These are phyloP conservation scores for Helenozyma baotianmanensis DNA, from an alignment of 805 yeast species.

Conservation along the genomic window DNA sequence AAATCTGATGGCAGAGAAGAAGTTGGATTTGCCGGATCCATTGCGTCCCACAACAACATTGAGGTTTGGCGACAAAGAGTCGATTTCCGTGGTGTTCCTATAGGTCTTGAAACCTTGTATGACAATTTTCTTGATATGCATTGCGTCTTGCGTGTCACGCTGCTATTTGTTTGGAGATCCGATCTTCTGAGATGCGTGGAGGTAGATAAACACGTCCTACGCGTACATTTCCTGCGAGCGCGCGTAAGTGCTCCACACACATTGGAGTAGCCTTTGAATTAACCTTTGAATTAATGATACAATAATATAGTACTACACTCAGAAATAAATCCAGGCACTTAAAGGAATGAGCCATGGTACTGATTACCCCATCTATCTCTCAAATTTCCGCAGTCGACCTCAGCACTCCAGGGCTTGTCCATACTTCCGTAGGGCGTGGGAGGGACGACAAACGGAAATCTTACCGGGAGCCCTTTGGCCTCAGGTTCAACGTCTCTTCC, in stretches of 20 bases:
- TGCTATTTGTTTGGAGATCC: neutral
- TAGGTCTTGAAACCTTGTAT: constrained; percentile 95
- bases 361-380: constrained; percentile 9
- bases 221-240: too few relatives aligned
- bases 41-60: constrained; percentile 86
- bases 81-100: constrained; percentile 74
- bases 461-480: constrained; percentile 27
- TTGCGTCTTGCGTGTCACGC: constrained; percentile 6
- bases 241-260: neutral
- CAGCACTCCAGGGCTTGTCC: constrained; percentile 50
- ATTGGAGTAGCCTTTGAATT: too few relatives aligned
- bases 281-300: neutral
- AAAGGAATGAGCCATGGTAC: constrained; percentile 1
- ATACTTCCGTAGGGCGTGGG: constrained; percentile 31
- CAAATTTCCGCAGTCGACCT: constrained; percentile 4
- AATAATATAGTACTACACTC: neutral
- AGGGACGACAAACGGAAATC: constrained; percentile 55
- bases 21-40: constrained; percentile 96
- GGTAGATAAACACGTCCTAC: too few relatives aligned
- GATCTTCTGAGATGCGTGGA: too few relatives aligned
- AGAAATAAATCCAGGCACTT: too few relatives aligned
- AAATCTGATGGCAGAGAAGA: constrained; percentile 91
- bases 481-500: constrained; percentile 27
- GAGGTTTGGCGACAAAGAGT: constrained; percentile 70
- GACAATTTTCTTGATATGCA: constrained; percentile 50